Evolutionary conservation across 2,329 filamentous ascomycete species (phyloP).

Genomic region (Exophiala mesophila): DNA sequence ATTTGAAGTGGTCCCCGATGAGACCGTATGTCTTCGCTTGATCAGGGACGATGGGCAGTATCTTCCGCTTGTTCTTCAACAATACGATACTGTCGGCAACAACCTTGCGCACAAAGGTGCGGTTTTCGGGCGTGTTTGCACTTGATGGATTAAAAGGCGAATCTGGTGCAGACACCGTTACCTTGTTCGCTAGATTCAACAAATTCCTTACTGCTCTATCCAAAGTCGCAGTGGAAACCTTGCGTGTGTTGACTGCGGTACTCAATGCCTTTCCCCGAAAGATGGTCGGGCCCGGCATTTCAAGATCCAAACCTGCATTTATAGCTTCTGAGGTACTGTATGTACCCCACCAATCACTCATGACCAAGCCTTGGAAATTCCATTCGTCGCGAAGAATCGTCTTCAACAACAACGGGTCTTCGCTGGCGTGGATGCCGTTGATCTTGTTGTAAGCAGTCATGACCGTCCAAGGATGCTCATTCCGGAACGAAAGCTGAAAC

Average conservation of each 20-base stretch:
- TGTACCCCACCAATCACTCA: slow-evolving; percentile 39
- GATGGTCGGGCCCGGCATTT: slow-evolving; percentile 28
- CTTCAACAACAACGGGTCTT: slow-evolving; percentile 34
- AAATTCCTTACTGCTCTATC: slow-evolving; percentile 32
- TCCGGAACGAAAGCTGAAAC: slow-evolving; percentile 55
- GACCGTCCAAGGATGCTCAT: slow-evolving; percentile 50
- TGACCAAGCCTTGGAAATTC: slow-evolving; percentile 41
- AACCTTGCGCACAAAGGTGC: slow-evolving; percentile 60
- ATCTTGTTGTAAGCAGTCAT: slow-evolving; percentile 57
- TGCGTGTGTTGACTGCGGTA: slow-evolving; percentile 27
- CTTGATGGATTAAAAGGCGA: slow-evolving; percentile 36
- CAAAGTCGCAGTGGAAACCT: slow-evolving; percentile 28
- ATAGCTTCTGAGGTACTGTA: slow-evolving; percentile 25
- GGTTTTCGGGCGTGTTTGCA: slow-evolving; percentile 55
- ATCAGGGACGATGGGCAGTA: slow-evolving; percentile 50
- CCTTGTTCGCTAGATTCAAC: slow-evolving; percentile 31
- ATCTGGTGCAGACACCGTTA: slow-evolving; percentile 12
- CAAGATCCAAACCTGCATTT: slow-evolving; percentile 27
- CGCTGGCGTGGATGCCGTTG: slow-evolving; percentile 44
- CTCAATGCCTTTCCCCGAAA: slow-evolving; percentile 34
- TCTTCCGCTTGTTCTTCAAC: slow-evolving; percentile 62
- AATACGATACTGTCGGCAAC: slow-evolving; percentile 67
- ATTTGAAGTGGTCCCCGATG: slow-evolving; percentile 50
- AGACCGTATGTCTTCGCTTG: slow-evolving; percentile 43
- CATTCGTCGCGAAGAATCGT: slow-evolving; percentile 42